Percentiles rank a stretch among this genome's conserved stretches.
Conservation (phyloP, 208 protist genomes). For the Dictyostelium gargantuum region DNA sequence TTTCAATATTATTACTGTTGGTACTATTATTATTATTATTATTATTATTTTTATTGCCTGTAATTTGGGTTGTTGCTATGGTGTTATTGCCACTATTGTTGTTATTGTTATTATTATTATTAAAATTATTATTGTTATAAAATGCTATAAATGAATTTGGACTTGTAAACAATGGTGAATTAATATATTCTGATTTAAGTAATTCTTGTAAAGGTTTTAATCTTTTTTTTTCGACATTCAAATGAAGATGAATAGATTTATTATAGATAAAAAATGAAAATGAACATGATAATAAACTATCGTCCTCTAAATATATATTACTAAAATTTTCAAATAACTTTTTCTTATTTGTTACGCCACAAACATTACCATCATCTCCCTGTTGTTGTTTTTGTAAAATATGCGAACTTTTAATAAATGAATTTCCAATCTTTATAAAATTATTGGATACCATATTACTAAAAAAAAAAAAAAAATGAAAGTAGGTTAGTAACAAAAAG, state of each 20-base stretch:
- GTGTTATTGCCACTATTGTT: background rate
- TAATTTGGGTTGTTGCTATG: background rate
- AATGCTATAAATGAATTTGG: slow-evolving; percentile 40
- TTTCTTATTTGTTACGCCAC: background rate
- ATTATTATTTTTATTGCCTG: background rate
- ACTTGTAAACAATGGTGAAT: slow-evolving; percentile 12
- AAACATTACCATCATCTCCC: background rate
- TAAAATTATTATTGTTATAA: background rate
- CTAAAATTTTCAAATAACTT: background rate
- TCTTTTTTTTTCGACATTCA: slow-evolving; percentile 26
- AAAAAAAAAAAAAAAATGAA: background rate
- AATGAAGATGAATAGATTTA: slow-evolving; percentile 23
- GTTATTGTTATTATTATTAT: background rate
- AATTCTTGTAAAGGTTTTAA: background rate
- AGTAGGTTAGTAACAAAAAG: too few species aligned
- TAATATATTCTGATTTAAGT: background rate
- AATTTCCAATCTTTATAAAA: slow-evolving; percentile 34
- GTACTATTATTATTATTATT: background rate
- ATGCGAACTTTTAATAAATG: slow-evolving; percentile 35
- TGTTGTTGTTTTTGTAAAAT: background rate
- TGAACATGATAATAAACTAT: slow-evolving; percentile 34
- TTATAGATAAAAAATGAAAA: slow-evolving; percentile 45
- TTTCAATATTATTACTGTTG: background rate
- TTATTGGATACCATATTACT: slow-evolving; percentile 29
- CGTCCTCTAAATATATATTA: background rate